Conservation (phyloP, 2,329 filamentous ascomycete genomes). For the Hypoxylon sp. region DNA sequence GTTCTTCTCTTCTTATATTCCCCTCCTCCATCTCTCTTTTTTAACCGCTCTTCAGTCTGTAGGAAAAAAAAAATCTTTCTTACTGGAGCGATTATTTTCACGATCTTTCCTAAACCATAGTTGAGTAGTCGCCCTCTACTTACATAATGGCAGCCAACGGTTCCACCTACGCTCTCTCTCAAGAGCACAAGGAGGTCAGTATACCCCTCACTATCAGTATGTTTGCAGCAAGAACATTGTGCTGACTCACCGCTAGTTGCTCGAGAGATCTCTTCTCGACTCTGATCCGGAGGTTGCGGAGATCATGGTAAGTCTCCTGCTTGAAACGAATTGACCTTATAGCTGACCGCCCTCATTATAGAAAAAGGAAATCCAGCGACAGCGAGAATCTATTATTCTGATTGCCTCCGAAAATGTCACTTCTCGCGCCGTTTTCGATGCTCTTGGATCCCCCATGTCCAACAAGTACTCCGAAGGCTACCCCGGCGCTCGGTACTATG, state of each 20-base stretch:
- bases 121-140: slow-evolving; percentile 9
- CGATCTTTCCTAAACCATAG: slow-evolving; percentile 2
- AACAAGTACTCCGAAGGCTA: slow-evolving; percentile 99
- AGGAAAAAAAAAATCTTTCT: not conserved
- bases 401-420: slow-evolving; percentile 99
- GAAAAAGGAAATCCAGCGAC: slow-evolving; percentile 95
- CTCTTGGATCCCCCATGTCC: slow-evolving; percentile 92
- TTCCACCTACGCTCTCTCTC: slow-evolving; percentile 56
- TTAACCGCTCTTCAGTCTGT: slow-evolving; percentile 4
- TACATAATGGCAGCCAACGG: slow-evolving; percentile 54
- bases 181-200: slow-evolving; percentile 57
- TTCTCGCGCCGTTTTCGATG: slow-evolving; percentile 97
- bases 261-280: slow-evolving; percentile 94
- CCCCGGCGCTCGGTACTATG: slow-evolving; percentile 98
- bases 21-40: slow-evolving; percentile 12
- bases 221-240: slow-evolving; percentile 10
- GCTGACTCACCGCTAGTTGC: slow-evolving; percentile 75
- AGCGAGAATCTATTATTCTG: slow-evolving; percentile 98
- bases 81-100: slow-evolving; percentile 9
- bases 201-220: slow-evolving; percentile 14
- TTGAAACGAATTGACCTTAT: slow-evolving; percentile 53
- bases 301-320: slow-evolving; percentile 83
- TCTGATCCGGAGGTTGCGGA: slow-evolving; percentile 93
- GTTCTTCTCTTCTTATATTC: slow-evolving; percentile 11
- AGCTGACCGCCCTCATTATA: slow-evolving; percentile 56